phyloP scores from a whole-genome alignment of 257 asterid genomes.

The Solanum neorickii region DNA sequence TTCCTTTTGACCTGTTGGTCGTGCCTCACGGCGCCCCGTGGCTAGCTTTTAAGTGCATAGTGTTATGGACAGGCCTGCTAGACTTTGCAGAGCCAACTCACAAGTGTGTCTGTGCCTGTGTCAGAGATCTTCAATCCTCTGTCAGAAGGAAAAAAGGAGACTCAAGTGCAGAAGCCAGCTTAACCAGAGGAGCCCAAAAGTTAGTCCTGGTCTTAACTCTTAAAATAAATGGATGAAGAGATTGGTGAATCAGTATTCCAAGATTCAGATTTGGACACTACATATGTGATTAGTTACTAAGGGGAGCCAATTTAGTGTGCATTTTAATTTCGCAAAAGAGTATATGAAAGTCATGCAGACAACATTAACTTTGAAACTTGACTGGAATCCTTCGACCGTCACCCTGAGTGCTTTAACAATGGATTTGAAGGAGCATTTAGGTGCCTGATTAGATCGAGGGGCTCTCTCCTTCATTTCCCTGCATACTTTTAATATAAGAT shows the following conservation, averaged over 20 bases:
- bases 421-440: slow-evolving; percentile 15
- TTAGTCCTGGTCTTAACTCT: neutral
- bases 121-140: slow-evolving; percentile 4
- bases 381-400: slow-evolving; percentile 11
- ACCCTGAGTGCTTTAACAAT: slow-evolving; percentile 8
- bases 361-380: slow-evolving; percentile 6
- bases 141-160: slow-evolving; percentile 16
- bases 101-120: neutral
- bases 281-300: neutral
- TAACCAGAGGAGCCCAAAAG: neutral
- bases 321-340: neutral
- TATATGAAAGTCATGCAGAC: neutral
- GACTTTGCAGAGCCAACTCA: neutral
- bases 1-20: neutral
- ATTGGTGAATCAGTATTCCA: neutral
- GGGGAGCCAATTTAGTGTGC: neutral
- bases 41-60: neutral
- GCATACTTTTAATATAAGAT: neutral
- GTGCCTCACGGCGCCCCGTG: neutral
- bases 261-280: neutral
- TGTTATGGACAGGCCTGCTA: neutral
- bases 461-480: slow-evolving; percentile 1
- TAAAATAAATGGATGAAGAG: slow-evolving; percentile 12
- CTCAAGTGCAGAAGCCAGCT: neutral
- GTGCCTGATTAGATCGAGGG: slow-evolving; percentile 18